Base-by-base conservation (phyloP, 164 flowering plant species). In the Vitis riparia region DNA sequence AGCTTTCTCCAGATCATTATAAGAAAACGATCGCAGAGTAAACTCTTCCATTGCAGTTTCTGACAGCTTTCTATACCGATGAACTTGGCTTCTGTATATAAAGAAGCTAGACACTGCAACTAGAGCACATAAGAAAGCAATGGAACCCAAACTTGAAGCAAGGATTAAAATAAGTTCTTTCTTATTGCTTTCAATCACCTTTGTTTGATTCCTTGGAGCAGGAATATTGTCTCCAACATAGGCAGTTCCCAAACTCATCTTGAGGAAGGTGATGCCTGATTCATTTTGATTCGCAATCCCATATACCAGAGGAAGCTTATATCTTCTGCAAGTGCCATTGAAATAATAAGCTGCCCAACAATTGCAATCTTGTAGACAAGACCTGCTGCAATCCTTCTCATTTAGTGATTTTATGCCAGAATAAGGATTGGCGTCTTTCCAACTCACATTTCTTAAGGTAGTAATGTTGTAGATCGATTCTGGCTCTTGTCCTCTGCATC, bases 1-100 rank as follows among this genome's bases (percentile, higher is more conserved):
- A 2, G 56, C 66, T 37, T 37, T 50, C 30, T 64, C 63, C 1
- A 80, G 78, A 55, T 80, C 83, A 16, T 47, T 5, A 23, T 66
- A 70, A 14, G 68, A 16, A 47, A 69, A 69, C 13, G 63, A 47
- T 11, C 29, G 58, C 16, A 15, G 19, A 55, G 16, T 9, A 15
- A 55, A 14, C 15, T 2, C 58, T 8, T 14, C 58, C 58, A 14
- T 48, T 50, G 15, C 27, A 63, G 8, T 65, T 52, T 48, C 51
- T 7, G 16, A 47, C 11, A 69, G 6, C 55, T 15, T 37, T 66
- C 60, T 53, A 2, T 67, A 61, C 29, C 13, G 19, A 3, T 2
- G 44, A 11, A 37, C 60, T 37, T 23, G 51, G 11, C 13, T 29
- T 10, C 11, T 62, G 72, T 67, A 71, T 1, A 67, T 14, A 6